phyloP scores from a whole-genome alignment of 1,284 basidiomycete genomes.

The Boletus sp. region DNA sequence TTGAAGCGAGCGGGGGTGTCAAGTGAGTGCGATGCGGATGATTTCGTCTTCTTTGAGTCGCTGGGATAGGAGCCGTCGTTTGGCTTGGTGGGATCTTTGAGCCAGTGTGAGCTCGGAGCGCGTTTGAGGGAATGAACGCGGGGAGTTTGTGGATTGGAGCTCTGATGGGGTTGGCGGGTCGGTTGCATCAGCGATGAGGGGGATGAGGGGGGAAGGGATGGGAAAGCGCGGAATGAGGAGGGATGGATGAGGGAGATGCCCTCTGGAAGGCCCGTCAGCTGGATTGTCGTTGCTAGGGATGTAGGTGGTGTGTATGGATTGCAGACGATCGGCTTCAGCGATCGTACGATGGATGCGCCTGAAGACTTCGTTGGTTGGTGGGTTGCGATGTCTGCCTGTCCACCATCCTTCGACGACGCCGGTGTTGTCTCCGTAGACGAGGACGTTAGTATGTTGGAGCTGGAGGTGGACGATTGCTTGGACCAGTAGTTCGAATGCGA shows the following conservation, averaged over 20 bases:
- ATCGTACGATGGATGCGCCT: not conserved
- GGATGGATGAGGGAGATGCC: slow-evolving; percentile 4
- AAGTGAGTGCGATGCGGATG: too few species aligned
- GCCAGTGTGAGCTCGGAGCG: too few species aligned
- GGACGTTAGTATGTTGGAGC: slow-evolving; percentile 10
- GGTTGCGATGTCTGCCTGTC: not conserved
- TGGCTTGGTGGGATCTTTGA: too few species aligned
- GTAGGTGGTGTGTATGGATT: slow-evolving; percentile 26
- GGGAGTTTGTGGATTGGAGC: too few species aligned
- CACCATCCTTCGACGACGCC: not conserved
- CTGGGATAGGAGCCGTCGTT: too few species aligned
- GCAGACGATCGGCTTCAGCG: too few species aligned
- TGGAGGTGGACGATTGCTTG: not conserved
- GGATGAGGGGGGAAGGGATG: slow-evolving; percentile 11
- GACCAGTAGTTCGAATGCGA: slow-evolving; percentile 34
- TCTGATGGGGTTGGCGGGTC: too few species aligned
- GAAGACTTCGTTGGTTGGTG: not conserved
- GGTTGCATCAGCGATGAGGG: not conserved
- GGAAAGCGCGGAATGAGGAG: slow-evolving; percentile 25
- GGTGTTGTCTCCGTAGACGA: slow-evolving; percentile 32
- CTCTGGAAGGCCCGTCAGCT: slow-evolving; percentile 26
- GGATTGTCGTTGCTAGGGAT: slow-evolving; percentile 32
- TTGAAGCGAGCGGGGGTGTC: too few species aligned
- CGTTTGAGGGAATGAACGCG: too few species aligned
- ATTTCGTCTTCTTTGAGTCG: too few species aligned